Base-by-base conservation (phyloP, 768 basidiomycete genomes). In the Cystobasidium tubakii region DNA sequence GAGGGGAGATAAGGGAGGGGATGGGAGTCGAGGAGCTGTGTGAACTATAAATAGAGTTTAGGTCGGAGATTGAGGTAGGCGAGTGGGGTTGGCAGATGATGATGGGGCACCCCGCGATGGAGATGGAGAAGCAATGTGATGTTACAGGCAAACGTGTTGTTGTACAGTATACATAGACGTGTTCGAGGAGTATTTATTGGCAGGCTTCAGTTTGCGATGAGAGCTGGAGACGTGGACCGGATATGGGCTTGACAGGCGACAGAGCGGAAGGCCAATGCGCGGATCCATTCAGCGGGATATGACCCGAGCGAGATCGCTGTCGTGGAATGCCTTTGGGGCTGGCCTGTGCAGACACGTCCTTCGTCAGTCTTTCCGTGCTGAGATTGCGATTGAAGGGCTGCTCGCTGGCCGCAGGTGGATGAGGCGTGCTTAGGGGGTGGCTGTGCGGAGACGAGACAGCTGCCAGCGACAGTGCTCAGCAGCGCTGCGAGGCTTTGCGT, bases 281-380 rank as follows among this genome's bases (percentile, higher is more conserved):
- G 19, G 31, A n/a, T 19, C 7, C 34, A 36, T 10, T 67, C 34
- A 67, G 19, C 66, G 66, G 39, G 43, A 46, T 25, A 50, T 67
- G 27, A 67, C 66, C 21, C 66, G 66, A 39, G 66, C 27, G 3
- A 67, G 66, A 23, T 67, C 66, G 27, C 66, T 42, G 66, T 67
- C 66, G 66, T 67, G 27, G 66, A 46, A 67, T 21, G 66, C 66
- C 27, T 50, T 44, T 9, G 66, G 66, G 3, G 66, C 66, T 29
- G 66, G 66, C 44, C 66, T 67, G 66, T 65, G 25, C 25, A 62
- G 36, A n/a, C n/a, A 12, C 6, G 19, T 25, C 54, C 4, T 57
- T 33, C 23, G 60, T n/a, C 13, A n/a, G 23, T n/a, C n/a, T n/a
- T n/a, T n/a, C n/a, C n/a, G n/a, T n/a, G n/a, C n/a, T n/a, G n/a